These are phyloP conservation scores for Tulasnella calospora DNA, from an alignment of 768 basidiomycete genomes.

Conservation along the genomic window DNA sequence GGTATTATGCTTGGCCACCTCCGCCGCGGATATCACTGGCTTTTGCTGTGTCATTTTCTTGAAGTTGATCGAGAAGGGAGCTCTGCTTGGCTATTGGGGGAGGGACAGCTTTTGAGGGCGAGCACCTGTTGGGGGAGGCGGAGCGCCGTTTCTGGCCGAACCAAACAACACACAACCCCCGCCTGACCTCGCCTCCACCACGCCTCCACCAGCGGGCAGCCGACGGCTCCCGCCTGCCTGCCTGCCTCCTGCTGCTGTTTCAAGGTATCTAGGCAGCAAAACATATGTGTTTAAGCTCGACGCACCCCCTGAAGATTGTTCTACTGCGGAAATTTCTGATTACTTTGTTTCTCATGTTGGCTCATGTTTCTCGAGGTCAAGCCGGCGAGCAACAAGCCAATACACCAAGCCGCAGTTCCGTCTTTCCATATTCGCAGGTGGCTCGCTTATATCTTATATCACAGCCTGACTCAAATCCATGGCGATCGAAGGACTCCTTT, in stretches of 20 bases:
- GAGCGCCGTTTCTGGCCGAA: constrained; percentile 3
- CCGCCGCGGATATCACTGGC: constrained; percentile 31
- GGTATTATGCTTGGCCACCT: constrained; percentile 41
- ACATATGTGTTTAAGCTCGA: not conserved
- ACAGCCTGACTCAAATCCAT: constrained; percentile 1
- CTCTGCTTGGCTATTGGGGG: not conserved
- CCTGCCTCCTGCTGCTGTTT: not conserved
- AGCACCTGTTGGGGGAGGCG: not conserved
- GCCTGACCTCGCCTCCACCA: not conserved
- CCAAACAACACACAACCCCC: constrained; percentile 1
- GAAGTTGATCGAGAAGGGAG: not conserved
- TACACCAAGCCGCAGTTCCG: not conserved
- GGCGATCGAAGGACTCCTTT: not conserved
- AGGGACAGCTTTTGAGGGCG: not conserved
- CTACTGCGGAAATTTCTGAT: not conserved
- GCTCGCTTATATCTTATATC: constrained; percentile 2
- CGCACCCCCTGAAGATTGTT: not conserved
- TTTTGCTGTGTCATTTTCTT: constrained; percentile 13
- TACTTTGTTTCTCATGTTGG: not conserved
- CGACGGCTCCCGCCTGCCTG: constrained; percentile 3
- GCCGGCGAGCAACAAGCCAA: not conserved
- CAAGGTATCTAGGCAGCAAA: not conserved
- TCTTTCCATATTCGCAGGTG: not conserved
- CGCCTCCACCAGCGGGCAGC: constrained; percentile 1
- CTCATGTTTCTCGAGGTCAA: not conserved